phyloP scores from a whole-genome alignment of 148 eudicot genomes.

The Polygonum maritimum region DNA sequence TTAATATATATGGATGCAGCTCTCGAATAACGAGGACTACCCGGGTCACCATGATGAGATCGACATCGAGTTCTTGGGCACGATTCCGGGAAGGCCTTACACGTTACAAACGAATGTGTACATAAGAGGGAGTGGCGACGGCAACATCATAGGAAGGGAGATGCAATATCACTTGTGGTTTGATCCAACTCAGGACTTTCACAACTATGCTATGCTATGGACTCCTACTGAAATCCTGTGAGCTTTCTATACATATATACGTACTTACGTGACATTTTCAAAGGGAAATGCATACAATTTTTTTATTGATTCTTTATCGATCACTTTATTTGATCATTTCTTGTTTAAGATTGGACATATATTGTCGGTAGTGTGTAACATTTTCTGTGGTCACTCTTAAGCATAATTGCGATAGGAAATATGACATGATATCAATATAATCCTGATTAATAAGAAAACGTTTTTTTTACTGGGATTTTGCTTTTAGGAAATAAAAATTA shows the following conservation, averaged over 20 bases:
- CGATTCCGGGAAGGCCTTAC: conserved; percentile 14
- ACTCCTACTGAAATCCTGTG: conserved; percentile 9
- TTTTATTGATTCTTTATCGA: background rate
- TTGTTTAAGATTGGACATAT: background rate
- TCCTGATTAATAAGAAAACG: too few relatives aligned
- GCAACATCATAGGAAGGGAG: conserved; percentile 21
- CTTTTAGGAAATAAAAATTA: background rate
- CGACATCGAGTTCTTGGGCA: conserved; percentile 35
- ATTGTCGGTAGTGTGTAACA: background rate
- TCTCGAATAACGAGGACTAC: conserved; percentile 75
- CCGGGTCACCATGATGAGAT: conserved; percentile 56
- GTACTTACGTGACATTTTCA: background rate
- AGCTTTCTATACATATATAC: background rate
- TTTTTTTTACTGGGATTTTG: background rate
- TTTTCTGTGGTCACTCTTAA: background rate
- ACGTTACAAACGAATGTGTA: conserved; percentile 27
- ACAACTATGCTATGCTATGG: conserved; percentile 26
- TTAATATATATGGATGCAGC: conserved; percentile 29
- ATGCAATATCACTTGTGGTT: conserved; percentile 27
- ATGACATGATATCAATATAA: background rate
- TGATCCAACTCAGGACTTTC: conserved; percentile 22
- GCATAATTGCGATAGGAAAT: background rate
- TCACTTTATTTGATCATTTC: too few relatives aligned
- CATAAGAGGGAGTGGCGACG: conserved; percentile 46
- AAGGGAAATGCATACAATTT: background rate